These are phyloP conservation scores for Globisporangium orthogonon DNA, from an alignment of 352 stramenopile species.

Conservation along the genomic window DNA sequence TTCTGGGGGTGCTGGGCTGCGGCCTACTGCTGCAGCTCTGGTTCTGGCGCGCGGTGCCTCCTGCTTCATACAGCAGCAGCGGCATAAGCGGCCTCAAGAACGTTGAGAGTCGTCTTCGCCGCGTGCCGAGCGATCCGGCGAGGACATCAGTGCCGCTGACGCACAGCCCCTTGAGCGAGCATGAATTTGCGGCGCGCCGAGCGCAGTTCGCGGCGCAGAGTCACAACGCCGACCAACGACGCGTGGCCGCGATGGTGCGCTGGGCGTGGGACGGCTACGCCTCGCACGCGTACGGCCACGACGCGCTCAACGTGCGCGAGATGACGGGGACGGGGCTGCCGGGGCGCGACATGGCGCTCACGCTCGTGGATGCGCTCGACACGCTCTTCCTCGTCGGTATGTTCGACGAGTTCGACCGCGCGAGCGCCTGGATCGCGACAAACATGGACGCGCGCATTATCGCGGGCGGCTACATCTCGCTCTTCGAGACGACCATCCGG, in stretches of 20 bases:
- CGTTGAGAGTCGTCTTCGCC: too few relatives aligned
- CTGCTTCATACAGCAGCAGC: background rate
- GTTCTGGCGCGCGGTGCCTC: slow-evolving; percentile 25
- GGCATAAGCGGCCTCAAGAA: too few relatives aligned
- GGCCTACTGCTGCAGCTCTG: slow-evolving; percentile 42
- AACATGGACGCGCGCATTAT: slow-evolving; percentile 72
- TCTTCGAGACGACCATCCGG: slow-evolving; percentile 82
- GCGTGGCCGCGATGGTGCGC: slow-evolving; percentile 56
- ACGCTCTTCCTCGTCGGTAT: slow-evolving; percentile 72
- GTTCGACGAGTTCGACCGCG: slow-evolving; percentile 71
- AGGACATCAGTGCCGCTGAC: slow-evolving; percentile 20
- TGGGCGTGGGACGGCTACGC: slow-evolving; percentile 83
- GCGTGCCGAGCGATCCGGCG: too few relatives aligned
- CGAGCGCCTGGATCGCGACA: slow-evolving; percentile 51
- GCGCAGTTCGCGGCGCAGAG: slow-evolving; percentile 33
- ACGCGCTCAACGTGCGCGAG: slow-evolving; percentile 61
- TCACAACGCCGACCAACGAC: slow-evolving; percentile 50
- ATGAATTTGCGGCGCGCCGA: slow-evolving; percentile 31
- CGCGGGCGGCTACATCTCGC: slow-evolving; percentile 48
- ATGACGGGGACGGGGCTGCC: slow-evolving; percentile 50
- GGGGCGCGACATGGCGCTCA: slow-evolving; percentile 70
- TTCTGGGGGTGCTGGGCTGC: slow-evolving; percentile 28
- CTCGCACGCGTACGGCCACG: slow-evolving; percentile 57
- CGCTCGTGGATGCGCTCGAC: slow-evolving; percentile 72
- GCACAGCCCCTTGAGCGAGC: slow-evolving; percentile 14